Evolutionary conservation across 2,329 filamentous ascomycete species (phyloP).

Genomic region (Botrytis byssoidea): DNA sequence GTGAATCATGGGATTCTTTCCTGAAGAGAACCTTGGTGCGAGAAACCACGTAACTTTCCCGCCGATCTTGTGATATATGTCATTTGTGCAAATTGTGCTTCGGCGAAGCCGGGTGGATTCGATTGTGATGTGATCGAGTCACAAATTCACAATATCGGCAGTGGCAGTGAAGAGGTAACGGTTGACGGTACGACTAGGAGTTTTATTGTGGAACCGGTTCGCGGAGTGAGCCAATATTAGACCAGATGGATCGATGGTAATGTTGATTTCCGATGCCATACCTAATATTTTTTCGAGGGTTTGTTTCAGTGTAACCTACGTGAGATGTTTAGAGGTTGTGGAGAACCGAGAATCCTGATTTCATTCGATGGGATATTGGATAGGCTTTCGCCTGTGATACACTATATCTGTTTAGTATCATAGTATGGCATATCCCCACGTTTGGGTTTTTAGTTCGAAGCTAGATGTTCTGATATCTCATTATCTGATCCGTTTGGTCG

Average conservation of each 20-base stretch:
- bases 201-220: neutral
- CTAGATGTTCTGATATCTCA: neutral
- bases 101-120: neutral
- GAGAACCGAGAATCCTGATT: neutral
- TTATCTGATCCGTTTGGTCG: neutral
- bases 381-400: neutral
- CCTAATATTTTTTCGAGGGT: neutral
- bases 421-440: neutral
- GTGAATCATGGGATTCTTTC: slow-evolving; percentile 17
- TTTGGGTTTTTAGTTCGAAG: neutral
- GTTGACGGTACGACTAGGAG: neutral
- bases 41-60: neutral
- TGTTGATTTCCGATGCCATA: slow-evolving; percentile 8
- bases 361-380: neutral
- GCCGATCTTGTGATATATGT: neutral
- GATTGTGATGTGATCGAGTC: slow-evolving; percentile 5
- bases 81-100: neutral
- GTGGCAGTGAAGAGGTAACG: slow-evolving; percentile 5
- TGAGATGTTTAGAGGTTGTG: slow-evolving; percentile 5
- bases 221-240: slow-evolving; percentile 8
- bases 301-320: neutral
- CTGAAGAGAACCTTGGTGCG: neutral
- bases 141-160: neutral
- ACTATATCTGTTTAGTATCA: neutral
- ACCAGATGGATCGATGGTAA: neutral